Conservation (phyloP, 768 basidiomycete genomes). For the button mushroom (Agaricus bisporus) region DNA sequence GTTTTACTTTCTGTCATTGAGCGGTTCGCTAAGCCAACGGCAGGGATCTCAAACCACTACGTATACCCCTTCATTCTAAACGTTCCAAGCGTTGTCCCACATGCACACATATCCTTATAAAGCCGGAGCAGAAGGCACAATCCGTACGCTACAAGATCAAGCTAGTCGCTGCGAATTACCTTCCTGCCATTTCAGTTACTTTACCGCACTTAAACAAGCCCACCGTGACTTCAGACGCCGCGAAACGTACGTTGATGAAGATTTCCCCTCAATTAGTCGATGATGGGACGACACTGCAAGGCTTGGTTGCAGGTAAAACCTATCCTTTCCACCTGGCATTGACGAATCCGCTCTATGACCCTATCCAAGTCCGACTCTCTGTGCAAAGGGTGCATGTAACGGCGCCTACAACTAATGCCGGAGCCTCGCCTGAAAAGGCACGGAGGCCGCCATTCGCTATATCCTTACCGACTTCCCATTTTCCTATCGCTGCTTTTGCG, state of each 20-base stretch:
- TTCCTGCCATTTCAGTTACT: conserved; percentile 76
- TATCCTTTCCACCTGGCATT: conserved; percentile 88
- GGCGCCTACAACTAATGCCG: conserved; percentile 17
- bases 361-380: conserved; percentile 85
- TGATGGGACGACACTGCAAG: conserved; percentile 24
- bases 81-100: conserved; percentile 91
- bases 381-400: conserved; percentile 63
- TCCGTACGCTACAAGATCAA: conserved; percentile 96
- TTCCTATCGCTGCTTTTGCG: conserved; percentile 84
- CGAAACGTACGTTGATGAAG: conserved; percentile 36
- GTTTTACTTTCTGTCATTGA: conserved; percentile 17
- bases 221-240: conserved; percentile 29
- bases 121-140: conserved; percentile 95
- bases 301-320: conserved; percentile 69
- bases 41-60: conserved; percentile 81
- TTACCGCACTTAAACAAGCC: conserved; percentile 52
- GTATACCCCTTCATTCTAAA: conserved; percentile 91
- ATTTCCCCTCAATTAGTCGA: conserved; percentile 35
- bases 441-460: conserved; percentile 74
- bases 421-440: conserved; percentile 45
- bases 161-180: conserved; percentile 90
- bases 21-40: neutral
- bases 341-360: conserved; percentile 94
- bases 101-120: conserved; percentile 95
- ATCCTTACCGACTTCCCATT: conserved; percentile 69